Conservation (phyloP, 2,329 filamentous ascomycete species). For the Blastomyces gilchristii region DNA sequence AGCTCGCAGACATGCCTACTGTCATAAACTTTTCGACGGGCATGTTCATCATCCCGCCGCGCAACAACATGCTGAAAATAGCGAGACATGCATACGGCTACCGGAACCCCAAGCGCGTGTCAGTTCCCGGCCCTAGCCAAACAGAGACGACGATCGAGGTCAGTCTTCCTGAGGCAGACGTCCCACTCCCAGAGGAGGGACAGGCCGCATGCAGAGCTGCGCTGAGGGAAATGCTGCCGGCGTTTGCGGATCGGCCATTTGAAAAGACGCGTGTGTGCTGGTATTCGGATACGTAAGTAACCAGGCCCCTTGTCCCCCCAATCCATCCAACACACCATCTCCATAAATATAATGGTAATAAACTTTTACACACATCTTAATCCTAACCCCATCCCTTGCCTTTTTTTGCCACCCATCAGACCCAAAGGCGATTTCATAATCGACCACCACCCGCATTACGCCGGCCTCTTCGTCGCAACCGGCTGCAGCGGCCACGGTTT, state of each 20-base stretch:
- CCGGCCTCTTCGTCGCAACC: conserved; percentile 41
- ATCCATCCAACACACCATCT: background rate
- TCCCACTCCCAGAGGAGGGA: conserved; percentile 44
- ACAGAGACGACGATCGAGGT: conserved; percentile 19
- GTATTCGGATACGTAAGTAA: conserved; percentile 58
- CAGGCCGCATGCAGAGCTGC: conserved; percentile 51
- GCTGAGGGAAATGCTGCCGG: conserved; percentile 52
- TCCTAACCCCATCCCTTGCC: background rate
- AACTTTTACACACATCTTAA: background rate
- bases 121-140: conserved; percentile 17
- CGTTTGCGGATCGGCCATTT: conserved; percentile 52
- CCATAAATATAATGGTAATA: background rate
- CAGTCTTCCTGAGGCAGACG: conserved; percentile 31
- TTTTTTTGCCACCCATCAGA: conserved; percentile 16
- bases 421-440: conserved; percentile 61
- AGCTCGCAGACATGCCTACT: conserved; percentile 57
- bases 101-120: conserved; percentile 33
- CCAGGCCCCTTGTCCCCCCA: background rate
- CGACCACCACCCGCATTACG: conserved; percentile 54
- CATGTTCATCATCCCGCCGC: conserved; percentile 47
- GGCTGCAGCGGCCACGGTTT: conserved; percentile 46
- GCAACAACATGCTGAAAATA: conserved; percentile 52
- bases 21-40: conserved; percentile 40
- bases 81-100: conserved; percentile 63
- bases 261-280: conserved; percentile 56